A percentile compares a stretch with the other conserved stretches of the same genome.
These are phyloP conservation scores for Goffeauzyma gilvescens DNA, from an alignment of 768 basidiomycete genomes.

Conservation along the genomic window DNA sequence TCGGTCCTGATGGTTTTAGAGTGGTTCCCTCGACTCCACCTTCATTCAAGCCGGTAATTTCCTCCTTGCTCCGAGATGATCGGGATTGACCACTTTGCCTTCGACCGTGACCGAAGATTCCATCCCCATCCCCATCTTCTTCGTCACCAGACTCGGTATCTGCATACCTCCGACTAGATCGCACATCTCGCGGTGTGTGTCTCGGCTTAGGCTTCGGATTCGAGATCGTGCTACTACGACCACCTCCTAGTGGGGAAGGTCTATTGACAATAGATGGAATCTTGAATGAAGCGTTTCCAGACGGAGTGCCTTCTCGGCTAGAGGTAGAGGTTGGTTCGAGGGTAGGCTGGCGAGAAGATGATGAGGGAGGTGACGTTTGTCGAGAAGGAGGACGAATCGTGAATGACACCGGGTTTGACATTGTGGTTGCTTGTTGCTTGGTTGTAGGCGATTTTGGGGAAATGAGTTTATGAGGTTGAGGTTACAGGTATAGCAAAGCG, in stretches of 20 bases:
- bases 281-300: conserved; percentile 11
- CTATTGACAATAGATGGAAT: conserved; percentile 14
- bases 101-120: background rate
- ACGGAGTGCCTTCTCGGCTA: conserved; percentile 35
- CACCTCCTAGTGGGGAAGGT: conserved; percentile 27
- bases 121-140: conserved; percentile 36
- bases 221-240: background rate
- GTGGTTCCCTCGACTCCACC: conserved; percentile 54
- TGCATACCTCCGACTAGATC: conserved; percentile 11
- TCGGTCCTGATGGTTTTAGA: conserved; percentile 41
- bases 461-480: too few species aligned
- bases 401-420: conserved; percentile 46
- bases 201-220: conserved; percentile 14
- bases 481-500: too few species aligned
- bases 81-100: conserved; percentile 3
- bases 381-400: conserved; percentile 65
- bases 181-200: conserved; percentile 34
- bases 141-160: conserved; percentile 22
- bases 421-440: conserved; percentile 6
- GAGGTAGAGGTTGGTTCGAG: conserved; percentile 32
- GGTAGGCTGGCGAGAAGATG: conserved; percentile 45
- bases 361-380: conserved; percentile 44
- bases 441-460: too few species aligned
- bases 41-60: conserved; percentile 52
- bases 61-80: conserved; percentile 40